A percentile compares a stretch with the other conserved stretches of the same genome.
Conservation (phyloP, 345 rosid genomes). For the Citropsis articulata region DNA sequence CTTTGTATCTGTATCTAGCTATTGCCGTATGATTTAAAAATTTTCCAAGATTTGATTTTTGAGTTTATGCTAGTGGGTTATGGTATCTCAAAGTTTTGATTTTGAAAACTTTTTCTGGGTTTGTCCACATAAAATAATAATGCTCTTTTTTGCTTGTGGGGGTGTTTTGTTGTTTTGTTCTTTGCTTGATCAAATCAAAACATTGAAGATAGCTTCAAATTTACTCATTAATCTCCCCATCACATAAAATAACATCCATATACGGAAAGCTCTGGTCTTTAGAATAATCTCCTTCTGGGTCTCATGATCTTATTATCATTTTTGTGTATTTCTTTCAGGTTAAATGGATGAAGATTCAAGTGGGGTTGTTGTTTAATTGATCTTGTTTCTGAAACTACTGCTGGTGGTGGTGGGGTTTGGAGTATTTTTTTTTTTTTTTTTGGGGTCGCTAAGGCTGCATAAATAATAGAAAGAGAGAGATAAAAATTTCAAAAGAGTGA, state of each 20-base stretch:
- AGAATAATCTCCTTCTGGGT: slow-evolving; percentile 15
- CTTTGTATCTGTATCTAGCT: slow-evolving; percentile 12
- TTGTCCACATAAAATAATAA: slow-evolving; percentile 56
- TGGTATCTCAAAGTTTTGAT: slow-evolving; percentile 8
- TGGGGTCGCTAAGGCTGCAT: background rate
- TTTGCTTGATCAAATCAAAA: slow-evolving; percentile 37
- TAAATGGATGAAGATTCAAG: slow-evolving; percentile 40
- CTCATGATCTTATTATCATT: slow-evolving; percentile 27
- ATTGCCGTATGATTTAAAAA: slow-evolving; percentile 16
- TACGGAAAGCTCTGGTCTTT: slow-evolving; percentile 5
- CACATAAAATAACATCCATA: slow-evolving; percentile 58
- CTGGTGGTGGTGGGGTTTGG: slow-evolving; percentile 15
- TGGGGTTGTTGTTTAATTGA: slow-evolving; percentile 27
- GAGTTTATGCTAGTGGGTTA: slow-evolving; percentile 1
- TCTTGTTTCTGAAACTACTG: slow-evolving; percentile 13
- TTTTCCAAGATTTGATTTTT: slow-evolving; percentile 21
- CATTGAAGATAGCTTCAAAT: slow-evolving; percentile 31
- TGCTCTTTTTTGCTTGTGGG: slow-evolving; percentile 35
- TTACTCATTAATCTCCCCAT: slow-evolving; percentile 21
- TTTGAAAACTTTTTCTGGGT: slow-evolving; percentile 18
- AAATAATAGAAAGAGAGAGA: background rate
- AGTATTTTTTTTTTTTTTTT: slow-evolving; percentile 16
- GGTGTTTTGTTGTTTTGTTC: slow-evolving; percentile 33
- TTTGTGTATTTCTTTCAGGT: slow-evolving; percentile 38
- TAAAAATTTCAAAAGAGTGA: slow-evolving; percentile 13